Evolutionary conservation across 2,329 filamentous ascomycete species (phyloP).

Genomic region (Zarea fungicola): DNA sequence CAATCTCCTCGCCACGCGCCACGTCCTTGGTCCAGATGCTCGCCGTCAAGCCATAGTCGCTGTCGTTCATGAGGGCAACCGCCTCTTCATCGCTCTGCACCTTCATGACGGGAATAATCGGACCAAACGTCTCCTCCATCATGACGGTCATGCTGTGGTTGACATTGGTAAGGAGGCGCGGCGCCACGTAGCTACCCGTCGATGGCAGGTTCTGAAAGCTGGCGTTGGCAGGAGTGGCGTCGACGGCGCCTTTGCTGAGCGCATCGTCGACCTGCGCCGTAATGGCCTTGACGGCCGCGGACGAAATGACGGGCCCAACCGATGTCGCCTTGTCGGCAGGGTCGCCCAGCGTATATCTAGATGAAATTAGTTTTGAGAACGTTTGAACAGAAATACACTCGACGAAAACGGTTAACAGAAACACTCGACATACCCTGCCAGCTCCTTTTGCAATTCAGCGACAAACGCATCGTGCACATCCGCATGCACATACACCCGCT

Average conservation of each 20-base stretch:
- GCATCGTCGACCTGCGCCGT: constrained; percentile 77
- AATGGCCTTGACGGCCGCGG: constrained; percentile 69
- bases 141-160: constrained; percentile 83
- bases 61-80: constrained; percentile 84
- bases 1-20: constrained; percentile 67
- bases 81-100: constrained; percentile 79
- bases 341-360: constrained; percentile 75
- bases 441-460: constrained; percentile 69
- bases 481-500: constrained; percentile 85
- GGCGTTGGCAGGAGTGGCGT: constrained; percentile 76
- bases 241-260: constrained; percentile 72
- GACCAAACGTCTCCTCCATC: constrained; percentile 92
- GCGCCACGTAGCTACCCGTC: constrained; percentile 81
- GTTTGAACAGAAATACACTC: too few relatives aligned
- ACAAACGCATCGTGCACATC: constrained; percentile 80
- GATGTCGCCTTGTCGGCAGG: constrained; percentile 74
- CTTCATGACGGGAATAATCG: constrained; percentile 87
- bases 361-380: too few relatives aligned
- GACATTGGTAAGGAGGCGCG: constrained; percentile 74
- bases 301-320: constrained; percentile 83
- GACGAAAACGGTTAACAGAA: too few relatives aligned
- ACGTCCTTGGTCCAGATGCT: constrained; percentile 95
- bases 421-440: constrained; percentile 59
- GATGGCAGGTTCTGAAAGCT: constrained; percentile 66
- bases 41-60: constrained; percentile 89